Evolutionary conservation across 441 rosid species (phyloP), one percentile per base, ranked within the genome.

Genomic region (Aquilaria agallochum): DNA sequence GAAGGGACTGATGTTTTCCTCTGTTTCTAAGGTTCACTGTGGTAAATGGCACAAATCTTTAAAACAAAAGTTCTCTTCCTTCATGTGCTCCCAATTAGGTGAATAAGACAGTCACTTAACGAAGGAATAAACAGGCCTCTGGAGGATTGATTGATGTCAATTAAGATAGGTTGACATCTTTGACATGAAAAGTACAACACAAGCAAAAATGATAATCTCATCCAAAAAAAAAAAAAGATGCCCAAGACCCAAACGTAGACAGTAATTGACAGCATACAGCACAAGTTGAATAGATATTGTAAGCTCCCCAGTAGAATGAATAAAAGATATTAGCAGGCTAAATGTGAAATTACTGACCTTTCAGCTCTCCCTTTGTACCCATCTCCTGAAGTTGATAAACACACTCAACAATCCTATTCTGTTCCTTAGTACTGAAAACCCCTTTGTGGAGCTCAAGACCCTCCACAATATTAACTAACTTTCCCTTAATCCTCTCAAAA

Each of bases 391-490:
- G 59, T 1, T 62, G 20, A 48, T 80, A 76, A 2, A 80, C 77
- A 53, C 50, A 72, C 9, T 74, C 72, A 12, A 76, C 72, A 31
- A 80, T 74, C 12, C 61, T 67, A 51, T 76, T 80, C 62, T 76
- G 84, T 72, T 80, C 81, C 32, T 71, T 71, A 0, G 74, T 34
- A 67, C 59, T 72, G 55, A 80, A 80, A 50, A 76, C 75, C 44
- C 57, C 20, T 0, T 71, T 74, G 45, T 80, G 68, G 54, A 80
- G 84, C 69, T 80, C 77, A 44, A 80, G 79, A 27, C 84, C 81
- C 67, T 58, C 60, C 27, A 80, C 63, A 59, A 80, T 67, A 62
- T 80, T 80, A 14, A 40, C 65, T 4, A 58, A 4, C 51, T 55
- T 76, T 10, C 81, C 81, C 14, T 69, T 50, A 6, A 76, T 54